phyloP scores from a whole-genome alignment of 1,284 basidiomycete species.

The Phlebopus sp. region DNA sequence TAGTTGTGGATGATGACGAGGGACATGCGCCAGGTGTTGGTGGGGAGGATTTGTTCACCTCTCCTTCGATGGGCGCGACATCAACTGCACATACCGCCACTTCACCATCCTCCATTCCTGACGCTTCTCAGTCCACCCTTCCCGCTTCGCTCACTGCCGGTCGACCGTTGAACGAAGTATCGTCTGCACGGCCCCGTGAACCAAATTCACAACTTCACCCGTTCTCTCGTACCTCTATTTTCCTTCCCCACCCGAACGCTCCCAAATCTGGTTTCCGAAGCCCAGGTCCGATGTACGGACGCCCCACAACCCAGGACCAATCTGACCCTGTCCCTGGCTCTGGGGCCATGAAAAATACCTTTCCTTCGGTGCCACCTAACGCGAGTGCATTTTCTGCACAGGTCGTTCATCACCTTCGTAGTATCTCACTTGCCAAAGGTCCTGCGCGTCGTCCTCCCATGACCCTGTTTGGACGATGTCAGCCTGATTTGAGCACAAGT shows the following conservation, averaged over 20 bases:
- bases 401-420: slow-evolving; percentile 30
- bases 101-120: slow-evolving; percentile 4
- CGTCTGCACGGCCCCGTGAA: slow-evolving; percentile 21
- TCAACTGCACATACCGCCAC: slow-evolving; percentile 9
- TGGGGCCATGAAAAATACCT: slow-evolving; percentile 4
- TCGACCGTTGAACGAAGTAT: too few relatives aligned
- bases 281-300: slow-evolving; percentile 60
- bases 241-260: slow-evolving; percentile 72
- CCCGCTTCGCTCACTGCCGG: not conserved
- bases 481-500: slow-evolving; percentile 50
- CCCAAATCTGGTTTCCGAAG: slow-evolving; percentile 46
- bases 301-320: slow-evolving; percentile 25
- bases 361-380: slow-evolving; percentile 17
- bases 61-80: slow-evolving; percentile 11
- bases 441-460: slow-evolving; percentile 31
- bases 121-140: not conserved
- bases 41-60: slow-evolving; percentile 4
- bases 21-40: slow-evolving; percentile 5
- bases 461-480: slow-evolving; percentile 64
- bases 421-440: slow-evolving; percentile 14
- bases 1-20: slow-evolving; percentile 28
- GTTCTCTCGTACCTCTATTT: slow-evolving; percentile 48
- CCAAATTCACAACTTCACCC: slow-evolving; percentile 22
- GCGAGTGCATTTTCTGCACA: slow-evolving; percentile 26
- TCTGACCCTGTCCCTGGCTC: slow-evolving; percentile 8